These are phyloP conservation scores for Forsythia suspensa DNA, from an alignment of 257 asterid genomes.

Conservation along the genomic window DNA sequence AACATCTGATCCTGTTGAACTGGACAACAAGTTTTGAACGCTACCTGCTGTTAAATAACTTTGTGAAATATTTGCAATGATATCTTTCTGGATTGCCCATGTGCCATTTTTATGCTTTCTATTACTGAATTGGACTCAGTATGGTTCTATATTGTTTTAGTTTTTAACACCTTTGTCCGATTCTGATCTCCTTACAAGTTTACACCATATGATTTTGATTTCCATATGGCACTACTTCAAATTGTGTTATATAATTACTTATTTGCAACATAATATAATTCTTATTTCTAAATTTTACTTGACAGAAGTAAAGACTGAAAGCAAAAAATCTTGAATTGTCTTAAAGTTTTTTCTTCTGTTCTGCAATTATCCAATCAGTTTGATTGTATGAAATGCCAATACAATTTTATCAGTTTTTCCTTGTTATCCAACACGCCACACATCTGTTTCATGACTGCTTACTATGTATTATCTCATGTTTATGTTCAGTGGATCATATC, in stretches of 20 bases:
- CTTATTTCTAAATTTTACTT: conserved; percentile 1
- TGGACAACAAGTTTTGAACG: conserved; percentile 2
- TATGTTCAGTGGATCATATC: conserved; percentile 71
- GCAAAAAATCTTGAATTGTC: not conserved
- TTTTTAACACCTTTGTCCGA: not conserved
- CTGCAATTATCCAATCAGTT: conserved; percentile 6
- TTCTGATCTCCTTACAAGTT: not conserved
- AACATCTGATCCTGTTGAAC: not conserved
- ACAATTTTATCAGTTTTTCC: not conserved
- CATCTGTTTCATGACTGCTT: conserved; percentile 28
- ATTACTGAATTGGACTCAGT: not conserved
- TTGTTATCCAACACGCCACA: not conserved
- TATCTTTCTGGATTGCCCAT: not conserved
- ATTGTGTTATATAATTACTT: not conserved
- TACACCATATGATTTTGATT: not conserved
- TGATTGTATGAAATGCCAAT: not conserved
- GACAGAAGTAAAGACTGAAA: not conserved
- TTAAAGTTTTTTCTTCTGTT: not conserved
- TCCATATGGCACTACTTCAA: not conserved
- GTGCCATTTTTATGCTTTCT: not conserved
- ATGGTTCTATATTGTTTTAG: not conserved
- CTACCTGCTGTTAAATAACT: not conserved
- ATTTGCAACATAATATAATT: not conserved
- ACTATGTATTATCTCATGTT: conserved; percentile 29
- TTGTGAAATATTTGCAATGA: not conserved